These are phyloP conservation scores for Thielaviopsis populi DNA, from an alignment of 2,329 filamentous ascomycete species.

Conservation along the genomic window DNA sequence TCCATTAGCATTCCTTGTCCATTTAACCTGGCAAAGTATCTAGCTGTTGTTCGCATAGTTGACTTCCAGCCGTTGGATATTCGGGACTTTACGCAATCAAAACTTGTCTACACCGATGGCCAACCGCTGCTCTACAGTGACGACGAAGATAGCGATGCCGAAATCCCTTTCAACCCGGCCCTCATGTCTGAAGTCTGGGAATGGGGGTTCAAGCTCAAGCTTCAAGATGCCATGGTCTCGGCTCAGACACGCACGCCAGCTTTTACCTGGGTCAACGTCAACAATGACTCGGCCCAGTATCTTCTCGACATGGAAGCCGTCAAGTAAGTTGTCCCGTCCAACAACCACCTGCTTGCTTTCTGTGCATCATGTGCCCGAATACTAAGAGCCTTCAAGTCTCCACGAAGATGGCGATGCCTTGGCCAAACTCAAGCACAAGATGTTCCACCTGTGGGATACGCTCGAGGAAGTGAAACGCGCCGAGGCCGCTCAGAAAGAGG, in stretches of 20 bases:
- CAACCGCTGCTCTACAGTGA: slow-evolving; percentile 35
- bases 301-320: slow-evolving; percentile 34
- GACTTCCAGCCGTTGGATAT: slow-evolving; percentile 62
- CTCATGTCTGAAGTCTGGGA: slow-evolving; percentile 43
- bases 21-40: slow-evolving; percentile 60
- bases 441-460: slow-evolving; percentile 76
- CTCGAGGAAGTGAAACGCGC: slow-evolving; percentile 52
- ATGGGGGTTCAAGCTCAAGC: slow-evolving; percentile 67
- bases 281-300: slow-evolving; percentile 38
- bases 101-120: slow-evolving; percentile 30
- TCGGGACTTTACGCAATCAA: slow-evolving; percentile 50
- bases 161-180: not conserved
- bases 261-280: slow-evolving; percentile 48
- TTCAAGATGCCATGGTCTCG: slow-evolving; percentile 48
- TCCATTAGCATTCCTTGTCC: slow-evolving; percentile 36
- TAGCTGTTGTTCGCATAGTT: slow-evolving; percentile 56
- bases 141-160: slow-evolving; percentile 21
- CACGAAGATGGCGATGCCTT: slow-evolving; percentile 36
- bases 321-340: slow-evolving; percentile 22
- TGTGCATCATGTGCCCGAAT: not conserved
- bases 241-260: slow-evolving; percentile 18
- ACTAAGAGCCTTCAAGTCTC: slow-evolving; percentile 29
- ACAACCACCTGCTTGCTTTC: not conserved
- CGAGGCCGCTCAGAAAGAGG: slow-evolving; percentile 8
- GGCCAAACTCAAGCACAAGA: slow-evolving; percentile 44